Evolutionary conservation across 1,284 basidiomycete genomes (phyloP).

Genomic region (Leccinum griseonigrum): DNA sequence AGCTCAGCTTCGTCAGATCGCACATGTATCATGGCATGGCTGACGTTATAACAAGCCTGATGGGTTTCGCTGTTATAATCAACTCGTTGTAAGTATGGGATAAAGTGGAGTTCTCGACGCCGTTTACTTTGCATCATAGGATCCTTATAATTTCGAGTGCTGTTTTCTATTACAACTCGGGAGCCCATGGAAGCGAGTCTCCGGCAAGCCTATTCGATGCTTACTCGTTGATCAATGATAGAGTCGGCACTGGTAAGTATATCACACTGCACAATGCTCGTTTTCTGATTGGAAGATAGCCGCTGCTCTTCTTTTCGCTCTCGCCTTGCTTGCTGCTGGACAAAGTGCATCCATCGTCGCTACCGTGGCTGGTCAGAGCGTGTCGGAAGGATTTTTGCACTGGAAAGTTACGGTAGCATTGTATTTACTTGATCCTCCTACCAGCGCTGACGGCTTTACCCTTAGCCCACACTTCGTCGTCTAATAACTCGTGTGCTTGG

Average conservation of each 20-base stretch:
- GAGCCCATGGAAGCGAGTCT: conserved; percentile 31
- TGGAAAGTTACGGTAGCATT: conserved; percentile 82
- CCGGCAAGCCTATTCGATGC: conserved; percentile 83
- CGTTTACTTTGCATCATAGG: conserved; percentile 35
- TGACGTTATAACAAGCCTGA: conserved; percentile 62
- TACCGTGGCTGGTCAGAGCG: conserved; percentile 90
- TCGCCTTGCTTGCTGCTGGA: conserved; percentile 83
- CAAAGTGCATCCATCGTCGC: conserved; percentile 94
- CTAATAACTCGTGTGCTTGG: conserved; percentile 83
- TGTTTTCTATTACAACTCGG: conserved; percentile 69
- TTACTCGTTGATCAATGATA: conserved; percentile 64
- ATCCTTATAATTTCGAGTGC: conserved; percentile 68
- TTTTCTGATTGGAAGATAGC: conserved; percentile 37
- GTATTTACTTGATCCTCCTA: neutral
- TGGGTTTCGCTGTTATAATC: conserved; percentile 85
- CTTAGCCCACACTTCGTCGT: conserved; percentile 75
- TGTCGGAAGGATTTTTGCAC: conserved; percentile 91
- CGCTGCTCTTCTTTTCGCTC: conserved; percentile 81
- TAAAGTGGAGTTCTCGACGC: neutral
- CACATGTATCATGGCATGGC: conserved; percentile 79
- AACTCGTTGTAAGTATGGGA: conserved; percentile 65
- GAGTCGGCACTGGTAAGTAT: conserved; percentile 65
- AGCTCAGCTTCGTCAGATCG: conserved; percentile 64
- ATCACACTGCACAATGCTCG: conserved; percentile 12
- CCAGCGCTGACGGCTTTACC: conserved; percentile 1